Evolutionary conservation across 2,329 filamentous ascomycete genomes (phyloP).

Genomic region (Cladosporium sp.): DNA sequence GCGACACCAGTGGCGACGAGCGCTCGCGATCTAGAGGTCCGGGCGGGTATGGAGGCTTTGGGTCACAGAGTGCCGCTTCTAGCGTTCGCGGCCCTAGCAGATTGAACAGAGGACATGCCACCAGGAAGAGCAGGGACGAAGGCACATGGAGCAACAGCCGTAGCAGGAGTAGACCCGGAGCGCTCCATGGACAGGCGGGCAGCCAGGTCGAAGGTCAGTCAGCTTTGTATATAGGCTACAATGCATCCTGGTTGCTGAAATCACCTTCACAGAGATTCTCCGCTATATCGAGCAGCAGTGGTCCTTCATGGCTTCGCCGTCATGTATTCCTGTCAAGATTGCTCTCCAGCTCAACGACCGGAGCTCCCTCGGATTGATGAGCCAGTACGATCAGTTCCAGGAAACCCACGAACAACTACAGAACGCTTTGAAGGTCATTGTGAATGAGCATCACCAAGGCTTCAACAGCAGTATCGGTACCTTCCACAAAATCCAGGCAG

Average conservation of each 20-base stretch:
- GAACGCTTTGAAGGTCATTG: constrained; percentile 86
- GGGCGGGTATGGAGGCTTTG: constrained; percentile 42
- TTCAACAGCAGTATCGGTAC: constrained; percentile 99
- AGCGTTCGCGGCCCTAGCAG: constrained; percentile 36
- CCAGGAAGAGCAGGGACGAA: constrained; percentile 44
- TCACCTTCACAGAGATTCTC: constrained; percentile 57
- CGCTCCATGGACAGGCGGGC: constrained; percentile 40
- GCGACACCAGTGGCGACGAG: constrained; percentile 39
- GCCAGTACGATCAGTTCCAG: constrained; percentile 82
- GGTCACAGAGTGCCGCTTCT: constrained; percentile 21
- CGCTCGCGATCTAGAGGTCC: constrained; percentile 39
- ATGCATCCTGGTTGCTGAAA: constrained; percentile 16
- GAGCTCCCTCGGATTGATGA: constrained; percentile 87
- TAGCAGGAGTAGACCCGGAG: constrained; percentile 32
- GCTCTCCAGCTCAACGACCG: constrained; percentile 92
- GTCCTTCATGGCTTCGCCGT: constrained; percentile 84
- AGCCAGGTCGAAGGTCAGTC: constrained; percentile 45
- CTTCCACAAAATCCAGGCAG: constrained; percentile 96
- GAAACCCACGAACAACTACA: constrained; percentile 86
- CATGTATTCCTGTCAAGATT: constrained; percentile 90
- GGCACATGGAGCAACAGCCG: constrained; percentile 35
- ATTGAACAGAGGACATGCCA: constrained; percentile 44
- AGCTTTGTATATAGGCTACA: constrained; percentile 11
- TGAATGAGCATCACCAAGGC: constrained; percentile 97
- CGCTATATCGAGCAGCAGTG: constrained; percentile 85